phyloP scores from a whole-genome alignment of 140 eudicot genomes.

The Erigeron philadelphicus region DNA sequence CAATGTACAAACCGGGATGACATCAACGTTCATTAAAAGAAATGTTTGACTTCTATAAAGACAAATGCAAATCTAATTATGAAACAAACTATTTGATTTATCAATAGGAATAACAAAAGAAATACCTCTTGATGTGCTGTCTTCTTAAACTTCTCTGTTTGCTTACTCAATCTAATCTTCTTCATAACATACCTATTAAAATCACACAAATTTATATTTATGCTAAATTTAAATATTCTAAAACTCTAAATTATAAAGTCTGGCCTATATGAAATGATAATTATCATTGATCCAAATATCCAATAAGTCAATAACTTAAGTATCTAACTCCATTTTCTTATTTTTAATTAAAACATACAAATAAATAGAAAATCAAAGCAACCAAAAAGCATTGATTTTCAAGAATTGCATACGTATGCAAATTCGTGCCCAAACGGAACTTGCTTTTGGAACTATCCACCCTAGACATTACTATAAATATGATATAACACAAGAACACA shows the following conservation, averaged over 20 bases:
- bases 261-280: neutral
- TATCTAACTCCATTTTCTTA: neutral
- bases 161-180: constrained; percentile 76
- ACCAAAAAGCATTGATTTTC: constrained; percentile 4
- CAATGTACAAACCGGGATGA: neutral
- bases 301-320: neutral
- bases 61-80: constrained; percentile 23
- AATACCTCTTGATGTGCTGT: constrained; percentile 95
- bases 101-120: neutral
- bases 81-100: constrained; percentile 2
- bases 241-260: neutral
- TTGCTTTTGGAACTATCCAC: constrained; percentile 18
- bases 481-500: constrained; percentile 18
- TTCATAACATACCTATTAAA: constrained; percentile 71
- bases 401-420: constrained; percentile 13
- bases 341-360: neutral
- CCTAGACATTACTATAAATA: constrained; percentile 2
- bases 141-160: constrained; percentile 72
- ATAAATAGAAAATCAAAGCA: constrained; percentile 12
- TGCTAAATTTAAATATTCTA: constrained; percentile 1
- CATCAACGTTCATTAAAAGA: constrained; percentile 2
- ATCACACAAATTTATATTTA: constrained; percentile 3
- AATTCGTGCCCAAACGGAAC: constrained; percentile 19
- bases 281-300: constrained; percentile 7
- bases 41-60: constrained; percentile 17